These are phyloP conservation scores for Bonia amplexicaulis DNA, from an alignment of 176 grass and related monocot genomes.

Conservation along the genomic window DNA sequence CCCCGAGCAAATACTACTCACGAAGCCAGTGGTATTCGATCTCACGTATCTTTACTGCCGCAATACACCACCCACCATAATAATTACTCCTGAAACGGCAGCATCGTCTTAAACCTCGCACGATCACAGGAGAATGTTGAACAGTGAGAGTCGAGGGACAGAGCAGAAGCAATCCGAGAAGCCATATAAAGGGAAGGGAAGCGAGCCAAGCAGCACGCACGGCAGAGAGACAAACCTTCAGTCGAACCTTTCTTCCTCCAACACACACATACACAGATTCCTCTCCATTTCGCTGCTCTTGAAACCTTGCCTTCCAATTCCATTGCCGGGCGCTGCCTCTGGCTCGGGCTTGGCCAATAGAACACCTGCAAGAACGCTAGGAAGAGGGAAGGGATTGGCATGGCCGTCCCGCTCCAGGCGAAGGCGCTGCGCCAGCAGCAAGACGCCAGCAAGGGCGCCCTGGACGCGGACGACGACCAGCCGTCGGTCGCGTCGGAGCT, in stretches of 20 bases:
- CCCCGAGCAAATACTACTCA: too few species aligned
- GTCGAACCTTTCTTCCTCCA: neutral
- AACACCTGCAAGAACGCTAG: neutral
- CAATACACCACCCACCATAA: too few species aligned
- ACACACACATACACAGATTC: neutral
- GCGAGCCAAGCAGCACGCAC: neutral
- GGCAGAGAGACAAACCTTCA: neutral
- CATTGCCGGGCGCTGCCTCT: neutral
- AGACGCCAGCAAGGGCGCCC: neutral
- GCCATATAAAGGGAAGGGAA: too few species aligned
- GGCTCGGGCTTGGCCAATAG: neutral
- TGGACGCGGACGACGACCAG: neutral
- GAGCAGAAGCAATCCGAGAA: too few species aligned
- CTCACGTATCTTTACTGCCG: too few species aligned
- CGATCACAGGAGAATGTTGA: too few species aligned
- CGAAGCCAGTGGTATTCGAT: too few species aligned
- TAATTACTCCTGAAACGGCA: too few species aligned
- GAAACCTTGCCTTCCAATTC: neutral
- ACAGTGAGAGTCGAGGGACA: too few species aligned
- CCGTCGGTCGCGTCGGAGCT: constrained; percentile 49
- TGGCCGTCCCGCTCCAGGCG: constrained; percentile 35
- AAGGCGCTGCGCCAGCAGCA: constrained; percentile 6
- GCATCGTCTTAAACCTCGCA: too few species aligned
- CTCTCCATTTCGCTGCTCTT: neutral
- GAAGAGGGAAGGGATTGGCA: neutral